These are phyloP conservation scores for Phaffia australis DNA, from an alignment of 768 basidiomycete genomes.

Conservation along the genomic window DNA sequence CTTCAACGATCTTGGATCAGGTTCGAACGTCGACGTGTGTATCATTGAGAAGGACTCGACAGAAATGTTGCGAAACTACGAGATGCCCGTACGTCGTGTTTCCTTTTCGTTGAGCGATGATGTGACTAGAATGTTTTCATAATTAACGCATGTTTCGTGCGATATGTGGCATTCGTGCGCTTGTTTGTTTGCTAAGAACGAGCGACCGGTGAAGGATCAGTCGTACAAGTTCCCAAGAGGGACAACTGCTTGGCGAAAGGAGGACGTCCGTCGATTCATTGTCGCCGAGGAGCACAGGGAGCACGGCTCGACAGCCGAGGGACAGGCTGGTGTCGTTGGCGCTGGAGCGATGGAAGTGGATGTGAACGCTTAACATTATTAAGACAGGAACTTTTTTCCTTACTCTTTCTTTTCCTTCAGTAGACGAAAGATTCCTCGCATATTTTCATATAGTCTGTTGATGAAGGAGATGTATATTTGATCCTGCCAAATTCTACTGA, in stretches of 20 bases:
- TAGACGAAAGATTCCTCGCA: not conserved
- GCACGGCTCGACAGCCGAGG: not conserved
- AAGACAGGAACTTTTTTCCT: not conserved
- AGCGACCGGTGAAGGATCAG: constrained; percentile 36
- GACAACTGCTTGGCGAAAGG: constrained; percentile 79
- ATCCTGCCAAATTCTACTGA: too few species aligned
- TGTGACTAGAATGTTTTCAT: not conserved
- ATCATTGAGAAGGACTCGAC: constrained; percentile 77
- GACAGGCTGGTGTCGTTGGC: constrained; percentile 8
- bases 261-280: constrained; percentile 60
- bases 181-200: constrained; percentile 32
- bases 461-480: too few species aligned
- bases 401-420: not conserved
- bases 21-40: constrained; percentile 96
- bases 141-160: not conserved
- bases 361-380: constrained; percentile 18
- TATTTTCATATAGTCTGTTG: too few species aligned
- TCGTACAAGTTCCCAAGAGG: constrained; percentile 59
- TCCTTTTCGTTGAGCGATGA: not conserved
- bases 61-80: constrained; percentile 87
- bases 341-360: constrained; percentile 24
- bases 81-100: constrained; percentile 52
- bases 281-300: constrained; percentile 55
- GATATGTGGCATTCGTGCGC: not conserved
- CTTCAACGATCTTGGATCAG: constrained; percentile 98